Conservation (phyloP, 805 yeast genomes). For the Ogataea nonfermentans region DNA sequence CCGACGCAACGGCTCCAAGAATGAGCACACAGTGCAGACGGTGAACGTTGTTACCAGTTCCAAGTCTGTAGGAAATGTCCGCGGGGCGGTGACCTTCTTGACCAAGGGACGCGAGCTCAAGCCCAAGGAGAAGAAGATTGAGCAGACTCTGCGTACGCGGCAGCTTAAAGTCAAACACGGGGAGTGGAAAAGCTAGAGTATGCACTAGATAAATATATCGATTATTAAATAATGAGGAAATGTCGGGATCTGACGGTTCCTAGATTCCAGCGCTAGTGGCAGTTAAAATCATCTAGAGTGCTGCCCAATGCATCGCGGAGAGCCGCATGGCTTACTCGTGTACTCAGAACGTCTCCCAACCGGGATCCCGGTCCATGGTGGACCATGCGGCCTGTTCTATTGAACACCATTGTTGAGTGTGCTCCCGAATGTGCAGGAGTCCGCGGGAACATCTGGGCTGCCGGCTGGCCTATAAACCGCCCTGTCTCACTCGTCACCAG, state of each 20-base stretch:
- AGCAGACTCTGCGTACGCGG: conserved; percentile 16
- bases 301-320: conserved; percentile 43
- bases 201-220: not conserved
- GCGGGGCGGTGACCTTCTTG: conserved; percentile 31
- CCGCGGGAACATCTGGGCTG: conserved; percentile 12
- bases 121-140: conserved; percentile 21
- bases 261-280: no score
- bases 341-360: conserved; percentile 34
- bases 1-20: conserved; percentile 10
- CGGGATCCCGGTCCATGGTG: conserved; percentile 44
- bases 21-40: conserved; percentile 25
- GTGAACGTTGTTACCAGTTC: conserved; percentile 32
- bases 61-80: conserved; percentile 23
- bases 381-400: conserved; percentile 41
- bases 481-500: conserved; percentile 34
- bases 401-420: conserved; percentile 41
- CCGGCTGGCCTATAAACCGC: conserved; percentile 27
- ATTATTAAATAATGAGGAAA: not conserved
- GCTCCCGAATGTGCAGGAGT: conserved; percentile 32
- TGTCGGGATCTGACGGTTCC: no score
- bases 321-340: conserved; percentile 47
- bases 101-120: conserved; percentile 12
- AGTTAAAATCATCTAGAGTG: conserved; percentile 14
- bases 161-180: conserved; percentile 11
- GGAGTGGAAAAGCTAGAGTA: conserved; percentile 5